Evolutionary conservation across 805 yeast species (phyloP).

Genomic region (Barnettozyma sucrosica): DNA sequence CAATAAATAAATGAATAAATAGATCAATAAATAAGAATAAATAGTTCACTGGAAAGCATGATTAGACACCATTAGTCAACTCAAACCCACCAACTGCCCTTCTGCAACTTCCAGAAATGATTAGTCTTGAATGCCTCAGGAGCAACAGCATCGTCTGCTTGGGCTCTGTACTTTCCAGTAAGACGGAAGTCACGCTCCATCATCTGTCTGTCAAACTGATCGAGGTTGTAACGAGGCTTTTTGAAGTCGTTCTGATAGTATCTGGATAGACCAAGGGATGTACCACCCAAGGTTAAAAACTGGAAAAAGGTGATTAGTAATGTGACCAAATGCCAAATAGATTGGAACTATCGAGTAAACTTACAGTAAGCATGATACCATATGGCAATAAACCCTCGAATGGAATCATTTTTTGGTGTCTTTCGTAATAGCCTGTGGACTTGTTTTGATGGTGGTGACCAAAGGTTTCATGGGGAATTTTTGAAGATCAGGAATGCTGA

Average conservation of each 20-base stretch:
- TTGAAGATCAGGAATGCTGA: not conserved
- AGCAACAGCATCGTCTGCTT: slow-evolving; percentile 58
- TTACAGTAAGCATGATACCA: slow-evolving; percentile 46
- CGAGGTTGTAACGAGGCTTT: slow-evolving; percentile 48
- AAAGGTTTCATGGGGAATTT: not conserved
- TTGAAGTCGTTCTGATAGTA: slow-evolving; percentile 42
- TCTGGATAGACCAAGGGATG: slow-evolving; percentile 39
- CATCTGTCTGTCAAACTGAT: slow-evolving; percentile 46
- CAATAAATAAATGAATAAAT: slow-evolving; percentile 6
- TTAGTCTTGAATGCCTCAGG: slow-evolving; percentile 76
- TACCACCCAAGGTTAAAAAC: slow-evolving; percentile 51
- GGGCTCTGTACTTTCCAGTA: slow-evolving; percentile 72
- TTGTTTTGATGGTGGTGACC: not conserved
- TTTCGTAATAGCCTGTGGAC: not conserved
- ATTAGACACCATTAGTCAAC: not conserved
- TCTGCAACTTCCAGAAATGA: slow-evolving; percentile 34
- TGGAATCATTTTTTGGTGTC: slow-evolving; percentile 46
- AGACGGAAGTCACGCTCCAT: slow-evolving; percentile 71
- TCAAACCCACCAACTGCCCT: slow-evolving; percentile 24
- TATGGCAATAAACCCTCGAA: slow-evolving; percentile 64
- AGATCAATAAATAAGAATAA: slow-evolving; percentile 7
- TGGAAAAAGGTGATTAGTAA: slow-evolving; percentile 12
- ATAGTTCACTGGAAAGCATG: not conserved
- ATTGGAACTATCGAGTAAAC: not conserved
- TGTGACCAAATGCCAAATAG: not conserved